Conservation (phyloP, 1,139 yeast species). For the Geotrichum citri-aurantii region DNA sequence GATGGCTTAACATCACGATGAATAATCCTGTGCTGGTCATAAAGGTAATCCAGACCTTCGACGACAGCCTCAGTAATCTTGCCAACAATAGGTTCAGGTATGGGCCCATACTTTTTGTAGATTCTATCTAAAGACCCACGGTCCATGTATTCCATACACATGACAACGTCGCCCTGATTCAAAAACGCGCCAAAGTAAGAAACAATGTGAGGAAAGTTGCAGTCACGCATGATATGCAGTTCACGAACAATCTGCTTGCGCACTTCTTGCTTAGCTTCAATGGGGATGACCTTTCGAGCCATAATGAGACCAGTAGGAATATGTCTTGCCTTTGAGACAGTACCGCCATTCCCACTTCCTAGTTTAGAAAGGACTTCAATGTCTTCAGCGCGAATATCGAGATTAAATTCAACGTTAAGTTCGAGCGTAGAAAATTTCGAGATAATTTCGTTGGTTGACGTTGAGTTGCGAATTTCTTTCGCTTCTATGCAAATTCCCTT, state of each 20-base stretch:
- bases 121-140: conserved; percentile 88
- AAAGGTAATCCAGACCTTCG: conserved; percentile 75
- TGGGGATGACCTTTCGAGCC: conserved; percentile 86
- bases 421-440: conserved; percentile 36
- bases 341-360: conserved; percentile 94
- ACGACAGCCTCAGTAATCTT: conserved; percentile 73
- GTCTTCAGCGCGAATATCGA: conserved; percentile 59
- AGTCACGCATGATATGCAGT: conserved; percentile 83
- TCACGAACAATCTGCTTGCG: conserved; percentile 87
- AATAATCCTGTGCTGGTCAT: conserved; percentile 74
- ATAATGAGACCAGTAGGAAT: conserved; percentile 80
- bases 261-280: conserved; percentile 75
- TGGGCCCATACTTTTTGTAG: conserved; percentile 46
- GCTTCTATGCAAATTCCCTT: conserved; percentile 13
- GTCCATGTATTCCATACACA: conserved; percentile 95
- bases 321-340: conserved; percentile 83
- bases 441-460: conserved; percentile 22
- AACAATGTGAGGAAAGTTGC: conserved; percentile 72
- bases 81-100: conserved; percentile 63
- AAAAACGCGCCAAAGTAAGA: conserved; percentile 87
- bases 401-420: conserved; percentile 45
- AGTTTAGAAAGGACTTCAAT: conserved; percentile 66
- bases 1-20: conserved; percentile 94
- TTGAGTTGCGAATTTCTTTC: conserved; percentile 3
- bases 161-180: conserved; percentile 62